phyloP scores from a whole-genome alignment of 2,329 filamentous ascomycete genomes.

The Bipolaris sorokiniana region DNA sequence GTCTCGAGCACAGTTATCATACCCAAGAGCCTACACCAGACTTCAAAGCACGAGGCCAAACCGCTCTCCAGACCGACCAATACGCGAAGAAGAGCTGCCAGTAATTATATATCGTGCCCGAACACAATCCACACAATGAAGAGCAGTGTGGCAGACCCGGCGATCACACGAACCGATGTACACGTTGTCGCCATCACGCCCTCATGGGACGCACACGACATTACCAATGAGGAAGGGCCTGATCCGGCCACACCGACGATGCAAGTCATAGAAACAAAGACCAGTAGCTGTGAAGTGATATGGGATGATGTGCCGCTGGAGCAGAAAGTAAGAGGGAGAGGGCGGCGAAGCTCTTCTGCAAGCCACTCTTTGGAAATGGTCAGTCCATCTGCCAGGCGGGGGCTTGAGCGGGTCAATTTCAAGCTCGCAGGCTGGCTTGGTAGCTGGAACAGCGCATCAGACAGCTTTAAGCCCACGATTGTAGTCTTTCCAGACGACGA shows the following conservation, averaged over 20 bases:
- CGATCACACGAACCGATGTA: constrained; percentile 43
- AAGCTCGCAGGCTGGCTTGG: constrained; percentile 42
- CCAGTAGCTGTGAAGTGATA: constrained; percentile 38
- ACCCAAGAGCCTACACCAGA: neutral
- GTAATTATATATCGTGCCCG: constrained; percentile 12
- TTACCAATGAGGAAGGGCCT: constrained; percentile 3
- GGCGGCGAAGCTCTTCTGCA: constrained; percentile 30
- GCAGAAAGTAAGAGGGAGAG: constrained; percentile 3
- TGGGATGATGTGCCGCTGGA: constrained; percentile 38
- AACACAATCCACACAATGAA: constrained; percentile 21
- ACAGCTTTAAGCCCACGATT: constrained; percentile 32
- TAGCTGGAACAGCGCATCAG: constrained; percentile 21
- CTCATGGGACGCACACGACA: constrained; percentile 10
- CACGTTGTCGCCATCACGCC: constrained; percentile 42
- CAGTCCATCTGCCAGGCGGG: constrained; percentile 20
- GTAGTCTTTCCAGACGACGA: constrained; percentile 40
- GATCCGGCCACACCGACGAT: constrained; percentile 42
- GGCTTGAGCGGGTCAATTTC: constrained; percentile 39
- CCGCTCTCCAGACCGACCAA: neutral
- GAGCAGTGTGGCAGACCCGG: constrained; percentile 34
- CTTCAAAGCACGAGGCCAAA: neutral
- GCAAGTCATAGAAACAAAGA: constrained; percentile 41
- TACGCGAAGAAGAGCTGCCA: neutral
- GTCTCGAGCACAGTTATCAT: constrained; percentile 9
- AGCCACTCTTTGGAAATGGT: constrained; percentile 24